A percentile compares a stretch with the other conserved stretches of the same genome.
These are phyloP conservation scores for Colletotrichum aenigma DNA, from an alignment of 2,329 filamentous ascomycete species.

Conservation along the genomic window DNA sequence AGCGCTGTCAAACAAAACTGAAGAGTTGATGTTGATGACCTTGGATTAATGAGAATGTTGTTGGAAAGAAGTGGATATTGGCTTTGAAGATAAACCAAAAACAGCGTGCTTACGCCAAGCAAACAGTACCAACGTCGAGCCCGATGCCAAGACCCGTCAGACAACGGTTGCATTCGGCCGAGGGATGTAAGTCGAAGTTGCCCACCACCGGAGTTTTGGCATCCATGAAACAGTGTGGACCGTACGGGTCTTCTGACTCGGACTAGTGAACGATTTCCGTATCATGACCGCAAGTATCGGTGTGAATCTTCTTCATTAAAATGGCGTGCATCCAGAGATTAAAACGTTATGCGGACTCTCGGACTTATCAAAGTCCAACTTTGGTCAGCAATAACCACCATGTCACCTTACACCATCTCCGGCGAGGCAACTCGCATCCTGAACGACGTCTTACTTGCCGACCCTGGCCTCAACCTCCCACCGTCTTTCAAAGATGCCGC, in stretches of 20 bases:
- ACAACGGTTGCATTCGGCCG: neutral
- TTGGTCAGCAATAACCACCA: neutral
- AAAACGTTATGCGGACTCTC: accelerated
- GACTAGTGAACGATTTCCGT: neutral
- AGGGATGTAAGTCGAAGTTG: neutral
- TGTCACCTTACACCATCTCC: neutral
- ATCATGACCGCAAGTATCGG: neutral
- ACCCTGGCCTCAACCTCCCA: neutral
- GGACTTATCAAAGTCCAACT: neutral
- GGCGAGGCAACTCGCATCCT: neutral
- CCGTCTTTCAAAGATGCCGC: neutral
- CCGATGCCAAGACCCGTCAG: accelerated
- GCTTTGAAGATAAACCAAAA: neutral
- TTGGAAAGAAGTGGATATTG: neutral
- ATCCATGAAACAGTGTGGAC: neutral
- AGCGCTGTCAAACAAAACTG: neutral
- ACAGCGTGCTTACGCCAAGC: neutral
- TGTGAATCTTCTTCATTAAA: neutral
- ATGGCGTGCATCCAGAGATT: neutral
- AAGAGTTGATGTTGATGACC: neutral
- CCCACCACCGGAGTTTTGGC: neutral
- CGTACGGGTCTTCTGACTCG: neutral
- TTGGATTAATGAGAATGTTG: neutral
- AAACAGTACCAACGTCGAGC: neutral
- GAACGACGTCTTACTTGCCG: neutral